Conservation (phyloP, 805 yeast genomes). For the Blastobotrys robertii region DNA sequence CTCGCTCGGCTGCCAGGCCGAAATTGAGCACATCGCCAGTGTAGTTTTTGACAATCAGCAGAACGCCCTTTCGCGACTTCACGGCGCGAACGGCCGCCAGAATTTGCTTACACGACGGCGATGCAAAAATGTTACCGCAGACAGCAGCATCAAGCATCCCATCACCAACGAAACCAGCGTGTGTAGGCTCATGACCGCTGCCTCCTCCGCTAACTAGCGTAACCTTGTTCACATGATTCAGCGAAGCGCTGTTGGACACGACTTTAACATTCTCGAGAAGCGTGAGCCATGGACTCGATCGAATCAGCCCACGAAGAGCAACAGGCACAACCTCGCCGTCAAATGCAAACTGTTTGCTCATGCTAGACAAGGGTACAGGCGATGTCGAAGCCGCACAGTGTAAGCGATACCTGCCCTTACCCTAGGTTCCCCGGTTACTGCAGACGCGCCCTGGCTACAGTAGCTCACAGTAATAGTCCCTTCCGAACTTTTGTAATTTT, state of each 20-base stretch:
- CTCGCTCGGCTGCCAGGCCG: constrained; percentile 84
- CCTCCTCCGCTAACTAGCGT: constrained; percentile 87
- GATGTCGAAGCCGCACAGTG: too few relatives aligned
- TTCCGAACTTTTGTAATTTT: too few relatives aligned
- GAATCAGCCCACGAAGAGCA: constrained; percentile 43
- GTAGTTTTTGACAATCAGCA: constrained; percentile 80
- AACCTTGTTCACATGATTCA: constrained; percentile 32
- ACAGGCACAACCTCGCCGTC: constrained; percentile 27
- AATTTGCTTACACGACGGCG: constrained; percentile 89
- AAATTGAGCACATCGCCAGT: constrained; percentile 93
- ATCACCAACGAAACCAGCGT: constrained; percentile 82
- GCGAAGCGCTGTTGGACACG: constrained; percentile 11
- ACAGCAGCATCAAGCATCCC: constrained; percentile 82
- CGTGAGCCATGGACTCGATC: constrained; percentile 44
- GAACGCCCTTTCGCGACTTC: constrained; percentile 49
- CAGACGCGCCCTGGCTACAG: too few relatives aligned
- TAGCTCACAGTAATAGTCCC: too few relatives aligned
- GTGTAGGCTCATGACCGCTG: constrained; percentile 92
- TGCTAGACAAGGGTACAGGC: too few relatives aligned
- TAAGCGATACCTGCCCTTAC: too few relatives aligned
- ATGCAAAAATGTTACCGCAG: constrained; percentile 85
- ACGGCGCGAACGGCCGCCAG: constrained; percentile 57
- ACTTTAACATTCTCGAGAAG: constrained; percentile 41
- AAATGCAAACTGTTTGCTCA: constrained; percentile 23
- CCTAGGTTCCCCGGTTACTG: too few relatives aligned